Base-by-base conservation (phyloP, 148 eudicot species). In the Mesembryanthemum crystallinum region DNA sequence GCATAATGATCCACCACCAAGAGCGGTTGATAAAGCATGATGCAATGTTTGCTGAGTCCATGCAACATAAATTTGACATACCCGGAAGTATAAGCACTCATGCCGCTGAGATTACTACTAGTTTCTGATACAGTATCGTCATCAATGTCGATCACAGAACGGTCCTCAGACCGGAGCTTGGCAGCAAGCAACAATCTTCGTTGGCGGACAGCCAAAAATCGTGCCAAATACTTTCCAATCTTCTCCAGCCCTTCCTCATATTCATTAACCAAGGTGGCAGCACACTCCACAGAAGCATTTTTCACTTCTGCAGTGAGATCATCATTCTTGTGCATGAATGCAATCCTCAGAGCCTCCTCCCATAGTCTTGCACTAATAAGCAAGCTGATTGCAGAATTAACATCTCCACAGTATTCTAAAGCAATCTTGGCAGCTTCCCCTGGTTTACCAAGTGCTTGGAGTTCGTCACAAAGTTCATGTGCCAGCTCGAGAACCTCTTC, bases 1-100 rank as follows among this genome's bases (percentile, higher is more conserved):
- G 64, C 35, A 64, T 9, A 29, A 32, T 63, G 21, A 21, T 25
- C 10, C 37, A 75, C 45, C 24, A 37, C 39, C 25, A 67, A 67
- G 47, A 67, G 14, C 66, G 68, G 57, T 21, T 76, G 11, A 15
- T 12, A 61, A 80, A 24, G 66, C 84, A 81, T 71, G 60, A 39
- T 76, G 80, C 45, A 57, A 78, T 32, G 33, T 62, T 9, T 51
- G 10, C 28, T 13, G 27, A 43, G 37, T 33, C 27, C 54, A 69
- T 28, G 60, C 58, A 72, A 43, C 20, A 25, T 60, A 72, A 18
- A 74, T 20, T 43, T 45, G 69, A 59, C 85, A 76, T 95, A 95
- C 99, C 99, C 94, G 15, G 84, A 88, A 61, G 99, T 88, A 79
- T 95, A 95, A 45, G 99, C 99, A 78, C 99, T 95, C 99, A 95